These are phyloP conservation scores for Vickermania ingenoplastis DNA, from an alignment of 208 protist genomes.

Conservation along the genomic window DNA sequence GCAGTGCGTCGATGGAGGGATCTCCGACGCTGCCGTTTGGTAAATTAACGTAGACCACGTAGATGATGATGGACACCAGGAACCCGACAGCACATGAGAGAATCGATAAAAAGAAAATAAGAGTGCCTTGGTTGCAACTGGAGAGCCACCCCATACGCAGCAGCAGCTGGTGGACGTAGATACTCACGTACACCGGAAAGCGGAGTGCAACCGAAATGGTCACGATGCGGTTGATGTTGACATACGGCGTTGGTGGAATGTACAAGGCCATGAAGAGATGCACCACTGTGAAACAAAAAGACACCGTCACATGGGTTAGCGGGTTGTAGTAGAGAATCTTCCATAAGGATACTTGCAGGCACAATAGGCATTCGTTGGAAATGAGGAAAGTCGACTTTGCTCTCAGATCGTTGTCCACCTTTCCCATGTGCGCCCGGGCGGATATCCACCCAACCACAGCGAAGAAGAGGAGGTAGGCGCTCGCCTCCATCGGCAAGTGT, in stretches of 20 bases:
- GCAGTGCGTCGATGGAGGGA: conserved; percentile 43
- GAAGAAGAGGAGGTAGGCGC: conserved; percentile 11
- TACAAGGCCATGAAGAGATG: conserved; percentile 11
- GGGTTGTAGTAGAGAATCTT: conserved; percentile 63
- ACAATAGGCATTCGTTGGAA: conserved; percentile 13
- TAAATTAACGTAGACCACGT: conserved; percentile 28
- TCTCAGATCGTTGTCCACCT: conserved; percentile 37
- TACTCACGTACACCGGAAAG: conserved; percentile 19
- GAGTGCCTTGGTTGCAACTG: conserved; percentile 36
- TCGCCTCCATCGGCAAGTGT: conserved; percentile 3
- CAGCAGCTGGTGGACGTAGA: conserved; percentile 27
- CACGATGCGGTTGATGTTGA: conserved; percentile 57
- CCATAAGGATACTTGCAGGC: conserved; percentile 49
- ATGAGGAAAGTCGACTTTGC: conserved; percentile 27
- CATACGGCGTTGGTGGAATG: conserved; percentile 37
- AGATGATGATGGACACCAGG: conserved; percentile 44
- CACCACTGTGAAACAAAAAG: conserved; percentile 24
- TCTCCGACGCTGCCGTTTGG: conserved; percentile 31
- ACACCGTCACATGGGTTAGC: conserved; percentile 23
- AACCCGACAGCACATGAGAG: conserved; percentile 15
- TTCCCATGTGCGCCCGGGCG: neutral
- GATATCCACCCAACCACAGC: conserved; percentile 32
- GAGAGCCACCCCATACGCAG: conserved; percentile 28
- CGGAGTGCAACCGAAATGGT: conserved; percentile 15
- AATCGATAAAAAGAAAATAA: conserved; percentile 29